phyloP scores from a whole-genome alignment of 192 early-diverging fungal species.

The Linderina pennispora region DNA sequence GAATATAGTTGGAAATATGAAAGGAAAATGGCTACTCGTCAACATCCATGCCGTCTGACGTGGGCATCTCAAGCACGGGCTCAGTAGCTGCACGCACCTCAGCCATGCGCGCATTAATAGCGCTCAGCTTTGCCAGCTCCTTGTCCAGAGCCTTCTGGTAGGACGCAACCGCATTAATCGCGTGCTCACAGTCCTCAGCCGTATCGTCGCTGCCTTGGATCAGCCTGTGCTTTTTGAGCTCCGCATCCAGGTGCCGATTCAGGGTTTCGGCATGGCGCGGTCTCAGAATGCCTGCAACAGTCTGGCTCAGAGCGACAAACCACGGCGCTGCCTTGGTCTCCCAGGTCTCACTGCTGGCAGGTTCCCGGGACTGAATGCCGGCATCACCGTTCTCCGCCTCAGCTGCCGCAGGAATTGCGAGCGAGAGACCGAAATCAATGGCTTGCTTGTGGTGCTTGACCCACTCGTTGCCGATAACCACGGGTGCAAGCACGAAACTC shows the following conservation, averaged over 20 bases:
- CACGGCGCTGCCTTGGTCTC: constrained; percentile 20
- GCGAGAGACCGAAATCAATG: constrained; percentile 14
- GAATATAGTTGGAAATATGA: too few species aligned
- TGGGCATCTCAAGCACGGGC: too few species aligned
- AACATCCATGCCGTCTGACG: too few species aligned
- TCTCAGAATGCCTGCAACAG: constrained; percentile 29
- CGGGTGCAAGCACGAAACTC: constrained; percentile 17
- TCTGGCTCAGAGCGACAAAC: constrained; percentile 41
- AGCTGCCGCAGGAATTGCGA: neutral
- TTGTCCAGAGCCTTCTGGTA: constrained; percentile 33
- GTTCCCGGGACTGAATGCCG: constrained; percentile 4
- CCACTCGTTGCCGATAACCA: constrained; percentile 31
- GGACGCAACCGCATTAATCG: constrained; percentile 14
- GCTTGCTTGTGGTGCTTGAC: constrained; percentile 12
- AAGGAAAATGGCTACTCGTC: too few species aligned
- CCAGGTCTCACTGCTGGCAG: constrained; percentile 9
- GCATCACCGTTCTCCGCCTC: neutral
- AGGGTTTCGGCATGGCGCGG: constrained; percentile 40
- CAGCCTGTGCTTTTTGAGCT: neutral
- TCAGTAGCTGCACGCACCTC: constrained; percentile 10
- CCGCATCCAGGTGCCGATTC: constrained; percentile 2
- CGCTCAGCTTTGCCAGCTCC: constrained; percentile 34
- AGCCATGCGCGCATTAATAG: constrained; percentile 37
- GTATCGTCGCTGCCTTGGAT: neutral
- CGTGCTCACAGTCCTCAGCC: constrained; percentile 2